Evolutionary conservation across 257 asterid species (phyloP), one percentile per base, ranked within the genome.

Genomic region (Schizonepeta tenuifolia): DNA sequence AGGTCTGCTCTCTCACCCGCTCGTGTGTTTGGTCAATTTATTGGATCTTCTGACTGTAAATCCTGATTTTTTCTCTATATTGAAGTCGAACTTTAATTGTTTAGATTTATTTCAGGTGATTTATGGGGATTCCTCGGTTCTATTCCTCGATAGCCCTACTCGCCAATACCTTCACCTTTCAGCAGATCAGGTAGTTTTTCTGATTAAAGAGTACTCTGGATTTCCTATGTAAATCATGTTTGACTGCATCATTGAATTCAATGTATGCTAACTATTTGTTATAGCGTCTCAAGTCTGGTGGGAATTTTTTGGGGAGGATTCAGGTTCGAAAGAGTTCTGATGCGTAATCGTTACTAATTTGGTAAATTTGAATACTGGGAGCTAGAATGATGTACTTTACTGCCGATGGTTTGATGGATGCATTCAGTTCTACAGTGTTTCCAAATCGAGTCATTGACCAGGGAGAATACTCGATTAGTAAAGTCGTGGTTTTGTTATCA

Each of bases 131-230:
- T 76, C 92, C 2, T 80, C 96, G 31, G 95, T 88, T 38, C 75
- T 67, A 54, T 92, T 89, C 64, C 75, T 92, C 33, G 98, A 92
- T 13, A 82, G 89, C 66, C 84, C 89, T 51, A 74, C 85, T 65
- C 88, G 80, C 63, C 73, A 72, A 60, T 88, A 88, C 71, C 80
- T 92, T 82, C 98, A 89, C 58, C 68, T 50, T 24, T 77, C 88
- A 47, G 65, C 86, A 55, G 73, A 85, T 28, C 81, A 78, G 84
- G 85, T 81, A 51, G 59, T 65, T 68, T 31, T 49, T 73, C 51
- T 35, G 21, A n/a, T 46, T 74, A 61, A 35, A 7, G 15, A 57
- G 59, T 53, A 17, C 3, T 18, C 35, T 62, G 36, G 44, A 11
- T 57, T 46, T 74, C 46, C 24, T 20, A 13, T 50, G 50, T 41